These are phyloP conservation scores for Capsicum baccatum DNA, from an alignment of 257 asterid species.

Conservation along the genomic window DNA sequence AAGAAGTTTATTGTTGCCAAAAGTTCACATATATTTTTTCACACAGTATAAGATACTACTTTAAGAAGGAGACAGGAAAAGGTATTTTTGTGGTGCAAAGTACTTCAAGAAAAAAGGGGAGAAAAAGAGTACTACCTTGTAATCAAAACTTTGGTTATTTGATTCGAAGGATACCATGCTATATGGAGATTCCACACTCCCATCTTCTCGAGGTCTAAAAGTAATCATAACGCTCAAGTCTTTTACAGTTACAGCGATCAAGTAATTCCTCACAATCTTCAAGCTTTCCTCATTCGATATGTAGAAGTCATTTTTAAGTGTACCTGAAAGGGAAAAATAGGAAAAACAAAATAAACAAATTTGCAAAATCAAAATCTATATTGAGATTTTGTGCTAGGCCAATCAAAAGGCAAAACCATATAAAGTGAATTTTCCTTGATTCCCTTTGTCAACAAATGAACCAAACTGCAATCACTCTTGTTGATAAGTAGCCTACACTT, in stretches of 20 bases:
- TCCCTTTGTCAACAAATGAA: not conserved
- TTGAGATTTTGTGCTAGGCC: not conserved
- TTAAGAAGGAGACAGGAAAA: not conserved
- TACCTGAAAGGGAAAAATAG: slow-evolving; percentile 44
- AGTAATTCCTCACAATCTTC: slow-evolving; percentile 73
- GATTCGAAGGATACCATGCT: slow-evolving; percentile 61
- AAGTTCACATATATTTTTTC: not conserved
- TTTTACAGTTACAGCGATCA: slow-evolving; percentile 93
- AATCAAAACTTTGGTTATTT: slow-evolving; percentile 72
- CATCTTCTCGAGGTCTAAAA: slow-evolving; percentile 59
- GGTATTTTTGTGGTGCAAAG: not conserved
- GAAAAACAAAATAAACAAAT: not conserved
- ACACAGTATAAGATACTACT: not conserved
- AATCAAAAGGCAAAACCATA: not conserved
- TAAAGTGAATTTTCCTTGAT: not conserved
- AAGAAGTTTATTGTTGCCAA: not conserved
- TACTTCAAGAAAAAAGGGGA: not conserved
- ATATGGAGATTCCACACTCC: slow-evolving; percentile 52
- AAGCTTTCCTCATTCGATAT: slow-evolving; percentile 65
- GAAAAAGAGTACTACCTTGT: slow-evolving; percentile 61
- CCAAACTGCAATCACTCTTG: not conserved
- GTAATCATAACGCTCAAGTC: slow-evolving; percentile 93
- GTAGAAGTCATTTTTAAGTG: slow-evolving; percentile 54
- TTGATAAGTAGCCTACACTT: not conserved
- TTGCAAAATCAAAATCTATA: not conserved